phyloP scores from a whole-genome alignment of 352 stramenopile genomes.

The Phytophthora podocarpi region DNA sequence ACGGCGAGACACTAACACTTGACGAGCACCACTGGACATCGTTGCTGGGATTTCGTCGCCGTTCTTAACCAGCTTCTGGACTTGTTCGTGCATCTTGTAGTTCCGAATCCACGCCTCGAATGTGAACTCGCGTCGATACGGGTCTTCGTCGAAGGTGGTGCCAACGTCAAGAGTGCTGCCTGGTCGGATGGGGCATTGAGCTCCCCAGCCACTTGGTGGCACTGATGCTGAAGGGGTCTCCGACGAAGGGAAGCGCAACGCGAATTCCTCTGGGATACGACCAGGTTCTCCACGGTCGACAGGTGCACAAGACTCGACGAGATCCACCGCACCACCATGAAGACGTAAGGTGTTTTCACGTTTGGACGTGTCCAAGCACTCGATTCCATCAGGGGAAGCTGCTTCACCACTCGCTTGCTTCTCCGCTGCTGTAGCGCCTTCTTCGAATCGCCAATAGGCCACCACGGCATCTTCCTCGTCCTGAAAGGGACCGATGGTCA shows the following conservation, averaged over 20 bases:
- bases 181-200: slow-evolving; percentile 50
- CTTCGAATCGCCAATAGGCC: slow-evolving; percentile 88
- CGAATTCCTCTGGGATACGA: slow-evolving; percentile 76
- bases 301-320: slow-evolving; percentile 64
- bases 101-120: slow-evolving; percentile 81
- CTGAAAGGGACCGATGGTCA: slow-evolving; percentile 82
- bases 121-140: slow-evolving; percentile 79
- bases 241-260: slow-evolving; percentile 53
- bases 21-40: slow-evolving; percentile 15
- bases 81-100: slow-evolving; percentile 37
- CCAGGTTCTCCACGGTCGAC: slow-evolving; percentile 75
- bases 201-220: slow-evolving; percentile 42
- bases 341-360: slow-evolving; percentile 78
- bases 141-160: slow-evolving; percentile 78
- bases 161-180: slow-evolving; percentile 76
- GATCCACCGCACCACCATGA: slow-evolving; percentile 35
- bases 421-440: slow-evolving; percentile 46
- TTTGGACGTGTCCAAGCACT: slow-evolving; percentile 84
- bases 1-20: slow-evolving; percentile 25
- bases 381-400: slow-evolving; percentile 34
- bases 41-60: slow-evolving; percentile 18
- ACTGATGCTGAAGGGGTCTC: slow-evolving; percentile 1
- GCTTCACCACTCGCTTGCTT: slow-evolving; percentile 9
- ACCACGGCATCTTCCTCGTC: slow-evolving; percentile 87
- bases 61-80: slow-evolving; percentile 37